Evolutionary conservation across 1,284 basidiomycete species (phyloP).

Genomic region (Naganishia liquefaciens): DNA sequence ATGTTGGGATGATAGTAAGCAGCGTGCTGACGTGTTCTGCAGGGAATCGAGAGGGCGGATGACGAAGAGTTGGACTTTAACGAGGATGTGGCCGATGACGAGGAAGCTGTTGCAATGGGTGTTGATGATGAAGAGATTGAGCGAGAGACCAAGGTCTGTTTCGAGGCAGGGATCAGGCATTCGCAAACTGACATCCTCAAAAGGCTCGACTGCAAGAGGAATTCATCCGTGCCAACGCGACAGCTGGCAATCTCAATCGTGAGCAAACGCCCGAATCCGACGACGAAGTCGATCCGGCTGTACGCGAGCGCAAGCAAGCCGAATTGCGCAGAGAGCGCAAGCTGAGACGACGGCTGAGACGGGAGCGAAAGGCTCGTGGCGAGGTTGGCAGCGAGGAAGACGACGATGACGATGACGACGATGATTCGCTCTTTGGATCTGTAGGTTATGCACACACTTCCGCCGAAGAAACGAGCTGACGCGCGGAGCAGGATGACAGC

Average conservation of each 20-base stretch:
- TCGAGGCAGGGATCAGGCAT: neutral
- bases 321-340: constrained; percentile 23
- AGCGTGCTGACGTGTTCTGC: neutral
- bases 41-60: constrained; percentile 40
- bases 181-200: neutral
- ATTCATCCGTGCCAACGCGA: constrained; percentile 32
- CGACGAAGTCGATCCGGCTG: constrained; percentile 23
- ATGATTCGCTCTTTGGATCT: constrained; percentile 23
- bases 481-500: neutral
- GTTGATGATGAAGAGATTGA: constrained; percentile 31
- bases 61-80: constrained; percentile 41
- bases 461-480: neutral
- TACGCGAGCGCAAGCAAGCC: constrained; percentile 10
- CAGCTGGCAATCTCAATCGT: constrained; percentile 31
- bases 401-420: constrained; percentile 29
- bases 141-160: constrained; percentile 31
- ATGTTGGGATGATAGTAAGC: neutral
- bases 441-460: neutral
- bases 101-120: constrained; percentile 25
- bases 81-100: constrained; percentile 28
- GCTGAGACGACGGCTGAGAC: constrained; percentile 23
- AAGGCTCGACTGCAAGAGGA: constrained; percentile 29
- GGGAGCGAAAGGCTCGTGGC: constrained; percentile 25
- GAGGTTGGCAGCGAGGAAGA: constrained; percentile 25
- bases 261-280: constrained; percentile 30